Percentiles rank a stretch among this genome's conserved stretches.
phyloP scores from a whole-genome alignment of 345 rosid species.

The Draba incana region DNA sequence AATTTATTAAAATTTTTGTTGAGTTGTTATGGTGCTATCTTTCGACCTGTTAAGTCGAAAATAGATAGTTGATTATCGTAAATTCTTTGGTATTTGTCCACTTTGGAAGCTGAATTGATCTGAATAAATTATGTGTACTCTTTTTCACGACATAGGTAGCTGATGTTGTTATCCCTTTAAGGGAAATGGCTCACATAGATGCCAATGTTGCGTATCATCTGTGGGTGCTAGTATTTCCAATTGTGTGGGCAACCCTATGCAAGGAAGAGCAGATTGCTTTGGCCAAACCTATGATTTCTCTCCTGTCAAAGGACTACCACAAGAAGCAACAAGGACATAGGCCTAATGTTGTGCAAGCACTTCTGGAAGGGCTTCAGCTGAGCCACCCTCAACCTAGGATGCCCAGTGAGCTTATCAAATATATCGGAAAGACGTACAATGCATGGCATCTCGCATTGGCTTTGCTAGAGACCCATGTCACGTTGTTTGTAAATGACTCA shows the following conservation, averaged over 20 bases:
- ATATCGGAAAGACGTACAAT: conserved; percentile 95
- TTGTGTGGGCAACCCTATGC: conserved; percentile 87
- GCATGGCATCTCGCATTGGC: conserved; percentile 96
- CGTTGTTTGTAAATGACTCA: conserved; percentile 83
- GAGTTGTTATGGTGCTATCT: conserved; percentile 18
- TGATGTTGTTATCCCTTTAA: conserved; percentile 82
- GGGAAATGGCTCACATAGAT: conserved; percentile 92
- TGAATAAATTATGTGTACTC: conserved; percentile 58
- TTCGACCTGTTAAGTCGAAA: conserved; percentile 13
- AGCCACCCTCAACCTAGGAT: conserved; percentile 99
- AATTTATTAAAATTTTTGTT: not conserved
- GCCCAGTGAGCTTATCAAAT: conserved; percentile 97
- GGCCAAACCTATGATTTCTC: conserved; percentile 87
- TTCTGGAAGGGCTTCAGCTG: conserved; percentile 93
- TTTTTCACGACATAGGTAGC: conserved; percentile 62
- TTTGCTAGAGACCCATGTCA: conserved; percentile 91
- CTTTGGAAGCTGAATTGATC: conserved; percentile 20
- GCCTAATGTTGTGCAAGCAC: conserved; percentile 99
- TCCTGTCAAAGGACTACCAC: conserved; percentile 88
- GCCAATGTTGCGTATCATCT: conserved; percentile 95
- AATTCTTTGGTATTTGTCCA: conserved; percentile 10
- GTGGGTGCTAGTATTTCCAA: conserved; percentile 97
- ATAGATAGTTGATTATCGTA: not conserved
- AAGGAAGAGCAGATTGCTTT: conserved; percentile 86
- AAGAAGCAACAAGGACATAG: conserved; percentile 91